Conservation (phyloP, 129 eudicot genomes). For the Tanacetum coccineum region DNA sequence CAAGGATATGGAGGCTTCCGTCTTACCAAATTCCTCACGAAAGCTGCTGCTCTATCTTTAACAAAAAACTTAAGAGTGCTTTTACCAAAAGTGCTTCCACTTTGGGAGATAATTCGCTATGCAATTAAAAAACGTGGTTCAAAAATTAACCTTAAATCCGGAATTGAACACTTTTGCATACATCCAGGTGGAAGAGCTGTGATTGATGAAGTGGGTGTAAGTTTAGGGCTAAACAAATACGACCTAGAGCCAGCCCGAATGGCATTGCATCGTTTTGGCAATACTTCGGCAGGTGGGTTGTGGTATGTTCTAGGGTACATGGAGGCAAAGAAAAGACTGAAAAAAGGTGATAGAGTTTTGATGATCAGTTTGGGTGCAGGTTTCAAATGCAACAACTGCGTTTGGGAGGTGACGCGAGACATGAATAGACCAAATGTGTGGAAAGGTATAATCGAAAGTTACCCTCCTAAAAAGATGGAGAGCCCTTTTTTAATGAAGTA, state of each 20-base stretch:
- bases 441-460: conserved; percentile 30
- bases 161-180: conserved; percentile 48
- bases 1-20: conserved; percentile 38
- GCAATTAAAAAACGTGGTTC: conserved; percentile 22
- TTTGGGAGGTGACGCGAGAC: conserved; percentile 39
- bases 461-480: conserved; percentile 27
- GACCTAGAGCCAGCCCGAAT: conserved; percentile 45
- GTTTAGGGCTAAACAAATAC: conserved; percentile 26
- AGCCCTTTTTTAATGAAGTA: conserved; percentile 35
- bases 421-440: conserved; percentile 33
- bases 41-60: conserved; percentile 33
- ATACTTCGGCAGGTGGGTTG: conserved; percentile 44
- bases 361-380: conserved; percentile 59
- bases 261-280: conserved; percentile 45
- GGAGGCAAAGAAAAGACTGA: conserved; percentile 36
- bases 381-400: conserved; percentile 62
- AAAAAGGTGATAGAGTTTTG: conserved; percentile 38
- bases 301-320: conserved; percentile 51
- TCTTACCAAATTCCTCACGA: conserved; percentile 34
- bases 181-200: conserved; percentile 50
- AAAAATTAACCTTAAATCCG: conserved; percentile 30
- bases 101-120: conserved; percentile 21
- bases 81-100: conserved; percentile 41
- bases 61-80: conserved; percentile 27
- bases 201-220: conserved; percentile 38